Percentiles rank a stretch among this genome's conserved stretches.
These are phyloP conservation scores for Pseudocercospora musae DNA, from an alignment of 2,329 filamentous ascomycete genomes.

Conservation along the genomic window DNA sequence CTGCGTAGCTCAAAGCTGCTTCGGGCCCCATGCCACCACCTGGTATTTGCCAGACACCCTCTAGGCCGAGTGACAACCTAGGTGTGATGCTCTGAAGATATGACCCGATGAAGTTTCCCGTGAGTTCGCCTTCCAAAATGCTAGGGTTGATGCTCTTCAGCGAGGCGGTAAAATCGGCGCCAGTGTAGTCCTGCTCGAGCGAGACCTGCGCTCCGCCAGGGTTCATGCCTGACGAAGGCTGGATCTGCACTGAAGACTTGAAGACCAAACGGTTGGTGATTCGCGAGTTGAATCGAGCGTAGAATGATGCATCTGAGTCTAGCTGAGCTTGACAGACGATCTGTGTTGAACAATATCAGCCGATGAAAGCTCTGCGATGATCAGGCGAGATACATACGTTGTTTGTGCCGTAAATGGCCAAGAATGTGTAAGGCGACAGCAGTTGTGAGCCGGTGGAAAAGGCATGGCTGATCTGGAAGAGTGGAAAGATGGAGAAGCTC, in stretches of 20 bases:
- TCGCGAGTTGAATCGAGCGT: constrained; percentile 88
- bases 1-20: constrained; percentile 83
- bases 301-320: constrained; percentile 86
- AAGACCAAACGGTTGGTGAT: constrained; percentile 77
- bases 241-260: constrained; percentile 84
- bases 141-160: constrained; percentile 97
- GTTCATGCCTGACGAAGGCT: constrained; percentile 53
- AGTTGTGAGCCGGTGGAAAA: constrained; percentile 89
- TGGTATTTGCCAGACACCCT: constrained; percentile 89
- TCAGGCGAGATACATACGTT: constrained; percentile 58
- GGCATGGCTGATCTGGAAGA: constrained; percentile 97
- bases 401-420: constrained; percentile 86
- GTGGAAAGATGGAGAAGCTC: constrained; percentile 85
- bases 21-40: constrained; percentile 85
- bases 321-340: constrained; percentile 93
- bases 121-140: constrained; percentile 82
- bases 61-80: constrained; percentile 79
- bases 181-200: constrained; percentile 92
- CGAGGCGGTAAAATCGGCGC: constrained; percentile 87
- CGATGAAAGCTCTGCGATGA: constrained; percentile 1
- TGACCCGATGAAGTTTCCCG: constrained; percentile 91
- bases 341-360: constrained; percentile 46
- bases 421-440: constrained; percentile 91
- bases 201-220: constrained; percentile 82
- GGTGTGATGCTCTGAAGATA: constrained; percentile 93